Evolutionary conservation across 768 basidiomycete species (phyloP).

Genomic region (Amanita subjunquillea): DNA sequence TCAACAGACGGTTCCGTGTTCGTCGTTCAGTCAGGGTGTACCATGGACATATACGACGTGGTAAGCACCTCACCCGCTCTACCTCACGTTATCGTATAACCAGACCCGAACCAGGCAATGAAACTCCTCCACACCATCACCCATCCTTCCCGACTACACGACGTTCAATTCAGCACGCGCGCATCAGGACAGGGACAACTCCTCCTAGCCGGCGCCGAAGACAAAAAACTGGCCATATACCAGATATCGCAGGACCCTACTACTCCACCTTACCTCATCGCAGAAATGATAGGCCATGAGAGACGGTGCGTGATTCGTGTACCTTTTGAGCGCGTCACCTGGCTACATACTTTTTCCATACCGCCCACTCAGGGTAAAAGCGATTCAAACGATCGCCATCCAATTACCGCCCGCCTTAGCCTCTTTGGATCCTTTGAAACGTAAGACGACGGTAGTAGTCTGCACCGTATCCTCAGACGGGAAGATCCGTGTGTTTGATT

Average conservation of each 20-base stretch:
- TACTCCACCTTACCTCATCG: constrained; percentile 46
- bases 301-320: constrained; percentile 51
- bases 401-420: constrained; percentile 30
- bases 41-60: constrained; percentile 76
- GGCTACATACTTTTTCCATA: background rate
- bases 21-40: constrained; percentile 65
- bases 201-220: constrained; percentile 80
- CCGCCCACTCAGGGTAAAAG: constrained; percentile 55
- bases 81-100: background rate
- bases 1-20: constrained; percentile 70
- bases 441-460: constrained; percentile 23
- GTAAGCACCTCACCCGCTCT: constrained; percentile 28
- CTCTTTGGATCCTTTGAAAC: constrained; percentile 11
- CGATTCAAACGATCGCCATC: constrained; percentile 57
- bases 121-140: constrained; percentile 57
- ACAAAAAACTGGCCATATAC: constrained; percentile 80
- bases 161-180: constrained; percentile 63
- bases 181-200: constrained; percentile 39
- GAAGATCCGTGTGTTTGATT: constrained; percentile 66
- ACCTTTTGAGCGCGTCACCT: too few relatives aligned
- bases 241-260: constrained; percentile 37
- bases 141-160: constrained; percentile 80
- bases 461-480: constrained; percentile 89
- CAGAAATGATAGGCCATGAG: constrained; percentile 66
- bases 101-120: constrained; percentile 53